Evolutionary conservation across 805 yeast genomes (phyloP), one percentile per base, ranked within the genome.

Genomic region (Pichia rugopelliculosa): DNA sequence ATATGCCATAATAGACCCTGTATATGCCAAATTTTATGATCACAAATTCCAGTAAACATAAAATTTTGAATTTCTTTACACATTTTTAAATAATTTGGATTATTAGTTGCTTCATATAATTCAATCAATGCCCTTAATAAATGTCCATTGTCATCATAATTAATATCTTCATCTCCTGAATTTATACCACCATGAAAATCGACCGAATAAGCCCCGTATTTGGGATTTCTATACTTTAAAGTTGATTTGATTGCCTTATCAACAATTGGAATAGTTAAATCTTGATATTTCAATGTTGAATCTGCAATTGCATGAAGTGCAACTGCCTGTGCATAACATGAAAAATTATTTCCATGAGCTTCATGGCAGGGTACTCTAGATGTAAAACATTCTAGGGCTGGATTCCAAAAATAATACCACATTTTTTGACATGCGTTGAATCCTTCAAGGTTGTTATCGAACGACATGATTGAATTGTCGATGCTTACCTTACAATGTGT

Each of bases 141-240:
- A 59, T 83, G 90, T 3, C 89, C 90, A 59, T 82, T 84, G 57
- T 83, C 90, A 57, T 83, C 88, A 52, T 79, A 79, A 61, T 82
- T 82, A 37, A 83, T 77, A 59, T 83, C 88, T 57, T 80, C 75
- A 57, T 77, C 80, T 5, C 82, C 80, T 9, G 59, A 54, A 21
- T 56, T 52, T 2, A 37, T 27, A 6, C 53, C 54, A 15, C 58
- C 56, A 26, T 51, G 53, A 26, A 51, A 49, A 34, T 56, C 54
- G 1, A 87, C 88, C 38, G 84, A 76, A 63, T 73, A 84, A 5
- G 83, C 87, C 48, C 74, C 74, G 39, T 66, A 57, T 50, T 70
- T 64, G 6, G 69, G 66, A 53, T 77, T 75, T 62, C 75, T 74
- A 64, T 79, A 82, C 51, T 67, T 70, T 47, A 69, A 72, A 48